Evolutionary conservation across 192 early-diverging fungal genomes (phyloP), one percentile per base, ranked within the genome.

Genomic region (Entomortierella parvispora): DNA sequence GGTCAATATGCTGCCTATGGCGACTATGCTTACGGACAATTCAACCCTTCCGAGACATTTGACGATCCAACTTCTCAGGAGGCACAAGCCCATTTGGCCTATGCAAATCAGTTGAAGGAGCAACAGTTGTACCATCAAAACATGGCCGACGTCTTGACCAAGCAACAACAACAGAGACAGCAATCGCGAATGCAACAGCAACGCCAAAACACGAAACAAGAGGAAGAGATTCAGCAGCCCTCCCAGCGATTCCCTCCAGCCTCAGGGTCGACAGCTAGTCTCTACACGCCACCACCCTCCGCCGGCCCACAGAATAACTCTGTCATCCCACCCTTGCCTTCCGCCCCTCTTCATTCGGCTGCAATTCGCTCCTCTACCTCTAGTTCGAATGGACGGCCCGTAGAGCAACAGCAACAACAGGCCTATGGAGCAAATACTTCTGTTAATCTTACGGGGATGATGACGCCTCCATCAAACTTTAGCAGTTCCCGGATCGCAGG

Each of bases 81-180:
- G 25, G 74, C 74, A 2, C 66, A 58, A 43, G 65, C 74, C 1
- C 74, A 77, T 44, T 23, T 77, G n/a, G 74, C 65, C 3, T 77
- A 77, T 28, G 74, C 74, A 11, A 64, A 77, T 0, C 74, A 77
- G 43, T 43, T 77, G 29, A 51, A 55, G 26, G 74, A 77, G 40
- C 74, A 77, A 20, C 74, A 77, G 42, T 46, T 68, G 4, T 77
- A 77, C 26, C 74, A 77, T 37, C 60, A 77, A 46, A 68, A 77
- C 32, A 77, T 77, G 74, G 74, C 65, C 10, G 65, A 68, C 14
- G 54, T 18, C 53, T 77, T 32, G 58, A 77, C 46, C 68, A 68
- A 69, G 17, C 56, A 52, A 44, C 25, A 29, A 32, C 3, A 25
- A 2, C 52, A 56, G 54, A 23, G 57, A 23, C 55, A 33, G 22